phyloP scores from a whole-genome alignment of 768 basidiomycete genomes.

The Leucocoprinus birnbaumii region DNA sequence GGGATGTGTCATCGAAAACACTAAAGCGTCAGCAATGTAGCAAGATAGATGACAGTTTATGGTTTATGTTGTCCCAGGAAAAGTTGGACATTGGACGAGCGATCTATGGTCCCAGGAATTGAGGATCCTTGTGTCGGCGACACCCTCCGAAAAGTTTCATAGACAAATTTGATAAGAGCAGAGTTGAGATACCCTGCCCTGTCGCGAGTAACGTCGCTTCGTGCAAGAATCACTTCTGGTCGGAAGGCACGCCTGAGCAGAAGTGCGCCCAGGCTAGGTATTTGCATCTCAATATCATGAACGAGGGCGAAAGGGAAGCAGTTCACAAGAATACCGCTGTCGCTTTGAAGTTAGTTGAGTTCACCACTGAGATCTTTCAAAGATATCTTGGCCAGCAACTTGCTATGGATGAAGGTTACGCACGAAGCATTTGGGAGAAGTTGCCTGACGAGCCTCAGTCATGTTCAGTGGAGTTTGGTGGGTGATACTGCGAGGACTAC shows the following conservation, averaged over 20 bases:
- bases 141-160: constrained; percentile 14
- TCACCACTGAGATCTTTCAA: background rate
- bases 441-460: constrained; percentile 9
- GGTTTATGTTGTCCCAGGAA: too few species aligned
- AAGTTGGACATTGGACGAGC: too few species aligned
- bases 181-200: constrained; percentile 8
- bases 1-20: too few species aligned
- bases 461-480: constrained; percentile 5
- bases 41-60: too few species aligned
- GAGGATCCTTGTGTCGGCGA: constrained; percentile 12
- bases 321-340: constrained; percentile 11
- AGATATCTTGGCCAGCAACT: constrained; percentile 8
- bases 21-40: too few species aligned
- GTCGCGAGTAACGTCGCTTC: constrained; percentile 13
- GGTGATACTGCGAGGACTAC: background rate
- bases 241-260: constrained; percentile 4
- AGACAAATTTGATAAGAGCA: constrained; percentile 6
- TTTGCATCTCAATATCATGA: constrained; percentile 11
- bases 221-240: constrained; percentile 13
- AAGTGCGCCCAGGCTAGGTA: constrained; percentile 13
- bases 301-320: constrained; percentile 5
- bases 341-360: constrained; percentile 1
- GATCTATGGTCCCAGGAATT: constrained; percentile 11
- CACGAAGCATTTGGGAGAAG: constrained; percentile 2
- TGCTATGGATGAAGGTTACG: constrained; percentile 9